Evolutionary conservation across 805 yeast species (phyloP).

Genomic region (Dipodascopsis uninucleata): DNA sequence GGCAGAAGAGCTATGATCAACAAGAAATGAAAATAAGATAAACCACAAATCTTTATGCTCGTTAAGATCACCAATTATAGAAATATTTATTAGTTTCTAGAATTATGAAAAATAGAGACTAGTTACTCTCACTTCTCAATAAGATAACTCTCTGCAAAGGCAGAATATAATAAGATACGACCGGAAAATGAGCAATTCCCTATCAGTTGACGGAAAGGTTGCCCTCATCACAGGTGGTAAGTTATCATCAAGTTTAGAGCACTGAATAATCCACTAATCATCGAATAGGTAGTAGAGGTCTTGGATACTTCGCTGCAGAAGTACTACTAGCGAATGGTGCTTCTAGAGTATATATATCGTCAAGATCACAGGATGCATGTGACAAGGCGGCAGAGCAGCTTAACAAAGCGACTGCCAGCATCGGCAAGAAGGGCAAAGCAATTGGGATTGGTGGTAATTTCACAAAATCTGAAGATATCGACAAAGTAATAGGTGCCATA

Average conservation of each 20-base stretch:
- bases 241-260: not conserved
- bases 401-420: slow-evolving; percentile 30
- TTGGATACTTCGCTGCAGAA: slow-evolving; percentile 67
- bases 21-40: too few relatives aligned
- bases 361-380: slow-evolving; percentile 61
- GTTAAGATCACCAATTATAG: too few relatives aligned
- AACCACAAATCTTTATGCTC: too few relatives aligned
- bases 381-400: slow-evolving; percentile 49
- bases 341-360: slow-evolving; percentile 55
- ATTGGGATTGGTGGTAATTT: slow-evolving; percentile 51
- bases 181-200: too few relatives aligned
- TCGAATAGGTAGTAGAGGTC: slow-evolving; percentile 58
- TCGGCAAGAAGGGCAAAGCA: slow-evolving; percentile 35
- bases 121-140: too few relatives aligned
- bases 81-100: too few relatives aligned
- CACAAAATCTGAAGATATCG: slow-evolving; percentile 48
- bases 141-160: too few relatives aligned
- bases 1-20: too few relatives aligned
- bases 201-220: slow-evolving; percentile 14
- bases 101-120: too few relatives aligned
- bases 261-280: not conserved
- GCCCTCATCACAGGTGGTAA: slow-evolving; percentile 25
- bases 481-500: slow-evolving; percentile 44
- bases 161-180: too few relatives aligned
- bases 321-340: slow-evolving; percentile 61